Evolutionary conservation across 495 filamentous ascomycete species (phyloP).

Genomic region (Xylaria scruposa): DNA sequence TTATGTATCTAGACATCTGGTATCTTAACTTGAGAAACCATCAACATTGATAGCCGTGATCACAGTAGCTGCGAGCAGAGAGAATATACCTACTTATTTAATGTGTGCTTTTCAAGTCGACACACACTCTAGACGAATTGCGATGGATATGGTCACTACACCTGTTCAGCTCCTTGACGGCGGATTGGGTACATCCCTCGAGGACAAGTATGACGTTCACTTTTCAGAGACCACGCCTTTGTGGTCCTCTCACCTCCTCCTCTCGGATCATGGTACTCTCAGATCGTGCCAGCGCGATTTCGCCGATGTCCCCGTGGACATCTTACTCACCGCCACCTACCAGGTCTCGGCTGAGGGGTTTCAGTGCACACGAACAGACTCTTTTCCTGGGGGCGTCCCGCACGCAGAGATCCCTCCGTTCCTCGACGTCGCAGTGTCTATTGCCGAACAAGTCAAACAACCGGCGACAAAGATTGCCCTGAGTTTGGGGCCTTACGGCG

Average conservation of each 20-base stretch:
- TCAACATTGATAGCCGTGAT: neutral
- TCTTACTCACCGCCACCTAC: constrained; percentile 70
- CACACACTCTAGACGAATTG: too few relatives aligned
- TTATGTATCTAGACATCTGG: too few relatives aligned
- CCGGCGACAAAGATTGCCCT: constrained; percentile 50
- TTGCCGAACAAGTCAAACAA: constrained; percentile 43
- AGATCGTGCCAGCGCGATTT: constrained; percentile 61
- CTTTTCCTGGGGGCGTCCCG: constrained; percentile 34
- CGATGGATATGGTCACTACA: constrained; percentile 13
- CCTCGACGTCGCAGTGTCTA: constrained; percentile 45
- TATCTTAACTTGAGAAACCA: neutral
- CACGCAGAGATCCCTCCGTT: constrained; percentile 34
- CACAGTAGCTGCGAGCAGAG: neutral
- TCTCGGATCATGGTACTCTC: constrained; percentile 57
- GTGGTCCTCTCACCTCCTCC: constrained; percentile 70
- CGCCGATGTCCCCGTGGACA: constrained; percentile 58
- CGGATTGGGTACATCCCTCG: constrained; percentile 70
- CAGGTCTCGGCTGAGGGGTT: constrained; percentile 65
- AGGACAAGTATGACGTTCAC: constrained; percentile 56
- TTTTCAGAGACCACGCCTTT: constrained; percentile 62
- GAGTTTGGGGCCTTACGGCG: constrained; percentile 69
- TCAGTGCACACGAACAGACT: constrained; percentile 39
- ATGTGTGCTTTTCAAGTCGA: neutral
- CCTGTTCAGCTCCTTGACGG: constrained; percentile 65
- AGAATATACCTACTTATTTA: neutral